phyloP scores from a whole-genome alignment of 2,329 filamentous ascomycete species.

The Diaporthe citriasiana region DNA sequence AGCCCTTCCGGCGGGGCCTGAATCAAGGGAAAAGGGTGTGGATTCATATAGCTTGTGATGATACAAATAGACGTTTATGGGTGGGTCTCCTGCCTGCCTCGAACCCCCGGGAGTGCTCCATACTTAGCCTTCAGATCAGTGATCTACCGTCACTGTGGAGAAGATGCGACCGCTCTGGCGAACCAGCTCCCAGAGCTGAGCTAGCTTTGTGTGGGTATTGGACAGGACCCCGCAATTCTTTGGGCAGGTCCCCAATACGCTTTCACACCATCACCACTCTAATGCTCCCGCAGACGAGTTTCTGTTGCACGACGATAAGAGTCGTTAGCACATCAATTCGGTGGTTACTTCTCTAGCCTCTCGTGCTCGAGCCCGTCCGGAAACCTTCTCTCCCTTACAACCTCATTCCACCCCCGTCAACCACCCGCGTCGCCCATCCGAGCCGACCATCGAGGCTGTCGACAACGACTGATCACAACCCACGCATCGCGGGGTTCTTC shows the following conservation, averaged over 20 bases:
- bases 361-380: constrained; percentile 30
- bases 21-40: background rate
- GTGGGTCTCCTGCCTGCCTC: constrained; percentile 13
- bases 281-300: constrained; percentile 33
- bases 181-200: constrained; percentile 35
- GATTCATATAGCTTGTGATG: constrained; percentile 12
- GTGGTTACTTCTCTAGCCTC: constrained; percentile 24
- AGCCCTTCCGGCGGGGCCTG: background rate
- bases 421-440: background rate
- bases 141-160: constrained; percentile 38
- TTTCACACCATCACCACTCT: constrained; percentile 38
- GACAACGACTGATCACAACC: constrained; percentile 38
- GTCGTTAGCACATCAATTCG: constrained; percentile 38
- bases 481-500: constrained; percentile 49
- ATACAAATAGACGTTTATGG: constrained; percentile 16
- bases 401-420: constrained; percentile 26
- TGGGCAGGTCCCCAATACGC: constrained; percentile 28
- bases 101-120: constrained; percentile 23
- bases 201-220: constrained; percentile 33
- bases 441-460: constrained; percentile 16
- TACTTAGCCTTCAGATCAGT: constrained; percentile 25
- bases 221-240: constrained; percentile 37
- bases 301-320: constrained; percentile 36
- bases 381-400: constrained; percentile 16
- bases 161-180: constrained; percentile 21